phyloP scores from a whole-genome alignment of 2,329 filamentous ascomycete genomes.

The Alternaria triticina region DNA sequence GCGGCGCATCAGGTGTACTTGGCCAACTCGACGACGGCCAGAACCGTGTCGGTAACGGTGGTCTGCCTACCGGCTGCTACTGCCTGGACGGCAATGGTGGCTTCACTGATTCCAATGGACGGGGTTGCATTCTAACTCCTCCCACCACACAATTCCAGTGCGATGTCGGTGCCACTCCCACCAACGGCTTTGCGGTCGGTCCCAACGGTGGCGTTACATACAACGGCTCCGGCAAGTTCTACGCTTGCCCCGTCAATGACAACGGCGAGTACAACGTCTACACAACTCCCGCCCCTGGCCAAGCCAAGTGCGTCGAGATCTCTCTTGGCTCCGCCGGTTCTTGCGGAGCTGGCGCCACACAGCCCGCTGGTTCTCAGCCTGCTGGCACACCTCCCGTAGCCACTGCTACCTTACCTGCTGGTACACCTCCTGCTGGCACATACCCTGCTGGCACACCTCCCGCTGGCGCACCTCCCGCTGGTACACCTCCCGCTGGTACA shows the following conservation, averaged over 20 bases:
- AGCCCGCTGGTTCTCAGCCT: background rate
- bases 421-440: background rate
- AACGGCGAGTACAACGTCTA: conserved; percentile 64
- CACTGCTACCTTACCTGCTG: background rate
- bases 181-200: conserved; percentile 62
- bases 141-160: conserved; percentile 68
- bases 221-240: conserved; percentile 61
- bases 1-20: conserved; percentile 56
- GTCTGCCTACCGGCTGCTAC: conserved; percentile 57
- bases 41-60: conserved; percentile 63
- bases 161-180: conserved; percentile 57
- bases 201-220: conserved; percentile 61
- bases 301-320: conserved; percentile 59
- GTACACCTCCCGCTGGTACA: background rate
- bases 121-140: conserved; percentile 69
- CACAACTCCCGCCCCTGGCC: conserved; percentile 47
- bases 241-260: conserved; percentile 65
- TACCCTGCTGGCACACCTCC: background rate
- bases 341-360: conserved; percentile 22
- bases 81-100: conserved; percentile 58
- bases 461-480: background rate
- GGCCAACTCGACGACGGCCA: conserved; percentile 69
- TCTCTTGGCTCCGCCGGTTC: conserved; percentile 46
- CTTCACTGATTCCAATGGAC: conserved; percentile 61
- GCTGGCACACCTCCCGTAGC: background rate